Evolutionary conservation across 352 stramenopile genomes (phyloP).

Genomic region (Globisporangium yorkense): DNA sequence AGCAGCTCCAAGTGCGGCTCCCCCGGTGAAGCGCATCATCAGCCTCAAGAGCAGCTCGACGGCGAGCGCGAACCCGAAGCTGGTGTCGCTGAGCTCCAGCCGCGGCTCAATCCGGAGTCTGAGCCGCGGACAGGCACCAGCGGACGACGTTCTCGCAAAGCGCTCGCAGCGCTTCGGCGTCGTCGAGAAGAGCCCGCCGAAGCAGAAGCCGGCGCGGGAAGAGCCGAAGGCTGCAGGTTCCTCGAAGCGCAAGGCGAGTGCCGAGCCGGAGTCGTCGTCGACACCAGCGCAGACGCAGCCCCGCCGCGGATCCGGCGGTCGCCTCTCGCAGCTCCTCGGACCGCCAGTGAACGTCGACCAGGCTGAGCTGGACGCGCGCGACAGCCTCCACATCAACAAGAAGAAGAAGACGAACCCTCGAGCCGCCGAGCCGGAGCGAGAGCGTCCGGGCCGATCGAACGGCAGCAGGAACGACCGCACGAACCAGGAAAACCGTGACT

Average conservation of each 20-base stretch:
- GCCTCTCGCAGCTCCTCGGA: slow-evolving; percentile 46
- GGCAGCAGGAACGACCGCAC: slow-evolving; percentile 3
- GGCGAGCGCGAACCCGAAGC: slow-evolving; percentile 31
- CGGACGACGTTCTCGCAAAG: slow-evolving; percentile 52
- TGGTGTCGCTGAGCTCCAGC: slow-evolving; percentile 36
- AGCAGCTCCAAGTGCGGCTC: slow-evolving; percentile 4
- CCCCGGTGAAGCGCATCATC: slow-evolving; percentile 44
- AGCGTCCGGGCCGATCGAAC: slow-evolving; percentile 6
- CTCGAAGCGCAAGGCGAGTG: slow-evolving; percentile 15
- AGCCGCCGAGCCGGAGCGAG: slow-evolving; percentile 8
- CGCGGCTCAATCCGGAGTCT: slow-evolving; percentile 51
- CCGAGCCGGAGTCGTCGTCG: slow-evolving; percentile 8
- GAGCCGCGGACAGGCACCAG: slow-evolving; percentile 31
- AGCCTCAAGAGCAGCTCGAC: slow-evolving; percentile 45
- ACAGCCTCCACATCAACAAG: slow-evolving; percentile 51
- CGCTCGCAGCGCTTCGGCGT: slow-evolving; percentile 75
- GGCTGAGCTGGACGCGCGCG: slow-evolving; percentile 62
- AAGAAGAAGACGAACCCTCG: slow-evolving; percentile 38
- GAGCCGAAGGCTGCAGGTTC: slow-evolving; percentile 17
- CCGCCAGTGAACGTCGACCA: slow-evolving; percentile 77
- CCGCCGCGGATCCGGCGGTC: slow-evolving; percentile 15
- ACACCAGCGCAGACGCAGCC: slow-evolving; percentile 2
- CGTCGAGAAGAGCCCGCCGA: slow-evolving; percentile 27
- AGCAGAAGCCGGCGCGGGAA: slow-evolving; percentile 17
- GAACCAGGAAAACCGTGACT: slow-evolving; percentile 26